A percentile compares a stretch with the other conserved stretches of the same genome.
These are phyloP conservation scores for Aspergillus piperis DNA, from an alignment of 2,329 filamentous ascomycete genomes.

Conservation along the genomic window DNA sequence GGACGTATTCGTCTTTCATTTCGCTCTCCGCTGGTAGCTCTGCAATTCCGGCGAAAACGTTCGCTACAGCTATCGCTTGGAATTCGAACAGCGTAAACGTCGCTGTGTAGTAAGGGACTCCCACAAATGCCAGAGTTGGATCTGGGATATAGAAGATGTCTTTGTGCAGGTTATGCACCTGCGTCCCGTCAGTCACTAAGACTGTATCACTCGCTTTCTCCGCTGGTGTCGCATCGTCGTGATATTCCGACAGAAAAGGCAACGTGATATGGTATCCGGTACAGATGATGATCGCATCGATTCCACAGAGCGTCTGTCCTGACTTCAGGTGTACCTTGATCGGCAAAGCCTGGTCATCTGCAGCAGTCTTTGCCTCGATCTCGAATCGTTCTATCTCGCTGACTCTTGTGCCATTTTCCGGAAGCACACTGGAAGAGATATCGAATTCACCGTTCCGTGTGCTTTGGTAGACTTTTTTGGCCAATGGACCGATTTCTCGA, in stretches of 20 bases:
- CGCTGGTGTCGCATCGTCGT: conserved; percentile 47
- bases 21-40: conserved; percentile 47
- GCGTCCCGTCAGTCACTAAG: conserved; percentile 64
- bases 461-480: conserved; percentile 54
- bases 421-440: conserved; percentile 56
- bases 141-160: conserved; percentile 73
- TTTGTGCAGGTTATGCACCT: conserved; percentile 67
- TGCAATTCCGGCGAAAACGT: conserved; percentile 56
- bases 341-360: conserved; percentile 46
- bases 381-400: conserved; percentile 55
- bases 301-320: conserved; percentile 54
- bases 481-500: conserved; percentile 51
- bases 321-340: conserved; percentile 56
- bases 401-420: conserved; percentile 55
- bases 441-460: conserved; percentile 64
- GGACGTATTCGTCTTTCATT: conserved; percentile 40
- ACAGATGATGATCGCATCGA: conserved; percentile 65
- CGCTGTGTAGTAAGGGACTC: conserved; percentile 65
- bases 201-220: conserved; percentile 54
- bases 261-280: conserved; percentile 70
- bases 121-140: conserved; percentile 64
- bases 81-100: conserved; percentile 72
- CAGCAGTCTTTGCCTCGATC: not conserved
- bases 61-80: conserved; percentile 63
- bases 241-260: conserved; percentile 61